Evolutionary conservation across 169 alveolate genomes (phyloP).

Genomic region (Plasmodium sp.): DNA sequence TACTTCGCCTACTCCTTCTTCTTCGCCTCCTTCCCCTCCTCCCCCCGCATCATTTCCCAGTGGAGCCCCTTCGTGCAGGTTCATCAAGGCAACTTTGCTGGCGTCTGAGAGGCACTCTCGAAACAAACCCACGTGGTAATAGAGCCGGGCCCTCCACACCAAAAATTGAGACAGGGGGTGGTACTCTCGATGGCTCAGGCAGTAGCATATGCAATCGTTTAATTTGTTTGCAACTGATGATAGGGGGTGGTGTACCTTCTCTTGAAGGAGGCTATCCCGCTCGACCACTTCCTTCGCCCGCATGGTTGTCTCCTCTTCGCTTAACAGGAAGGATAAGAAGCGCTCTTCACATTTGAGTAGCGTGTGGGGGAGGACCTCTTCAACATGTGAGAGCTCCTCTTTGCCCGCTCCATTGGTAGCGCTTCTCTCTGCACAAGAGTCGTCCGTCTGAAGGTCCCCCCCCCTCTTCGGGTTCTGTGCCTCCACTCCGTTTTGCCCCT

Average conservation of each 20-base stretch:
- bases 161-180: slow-evolving; percentile 19
- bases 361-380: not conserved
- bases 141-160: slow-evolving; percentile 63
- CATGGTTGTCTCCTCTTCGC: slow-evolving; percentile 30
- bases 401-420: not conserved
- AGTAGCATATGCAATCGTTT: slow-evolving; percentile 14
- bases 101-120: slow-evolving; percentile 34
- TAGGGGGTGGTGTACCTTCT: not conserved
- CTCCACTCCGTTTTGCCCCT: not conserved
- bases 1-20: no score
- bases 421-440: not conserved
- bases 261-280: not conserved
- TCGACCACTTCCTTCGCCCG: not conserved
- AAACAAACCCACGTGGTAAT: slow-evolving; percentile 9
- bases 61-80: slow-evolving; percentile 8
- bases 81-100: slow-evolving; percentile 28
- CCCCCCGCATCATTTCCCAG: not conserved
- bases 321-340: slow-evolving; percentile 37
- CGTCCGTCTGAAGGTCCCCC: not conserved
- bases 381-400: not conserved
- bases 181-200: slow-evolving; percentile 37
- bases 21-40: not conserved
- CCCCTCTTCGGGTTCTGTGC: not conserved
- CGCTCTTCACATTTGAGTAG: not conserved
- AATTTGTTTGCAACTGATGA: not conserved